Conservation (phyloP, 2,329 filamentous ascomycete species). For the Paraphaeosphaeria sporulosa region DNA sequence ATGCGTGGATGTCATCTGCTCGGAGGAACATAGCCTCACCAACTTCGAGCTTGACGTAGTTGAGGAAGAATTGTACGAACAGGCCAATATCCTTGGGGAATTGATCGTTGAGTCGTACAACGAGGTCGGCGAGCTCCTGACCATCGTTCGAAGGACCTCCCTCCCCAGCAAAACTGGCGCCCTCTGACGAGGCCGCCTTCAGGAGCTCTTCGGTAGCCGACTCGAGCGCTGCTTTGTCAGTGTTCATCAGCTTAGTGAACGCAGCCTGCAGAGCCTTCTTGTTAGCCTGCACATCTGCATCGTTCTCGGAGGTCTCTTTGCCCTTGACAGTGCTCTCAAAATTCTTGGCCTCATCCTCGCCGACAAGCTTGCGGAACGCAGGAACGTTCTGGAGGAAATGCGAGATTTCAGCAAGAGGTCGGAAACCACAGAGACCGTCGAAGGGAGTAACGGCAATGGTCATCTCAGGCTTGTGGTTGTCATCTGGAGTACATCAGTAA, state of each 20-base stretch:
- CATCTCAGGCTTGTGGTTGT: slow-evolving; percentile 99
- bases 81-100: slow-evolving; percentile 89
- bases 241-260: slow-evolving; percentile 84
- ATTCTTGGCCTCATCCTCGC: slow-evolving; percentile 55
- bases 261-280: slow-evolving; percentile 78
- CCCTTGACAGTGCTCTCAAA: slow-evolving; percentile 60
- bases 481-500: slow-evolving; percentile 60
- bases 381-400: slow-evolving; percentile 79
- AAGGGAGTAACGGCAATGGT: slow-evolving; percentile 97
- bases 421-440: slow-evolving; percentile 94
- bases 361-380: slow-evolving; percentile 56
- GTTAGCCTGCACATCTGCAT: slow-evolving; percentile 62
- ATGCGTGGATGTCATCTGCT: slow-evolving; percentile 97
- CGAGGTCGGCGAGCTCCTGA: slow-evolving; percentile 76
- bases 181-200: slow-evolving; percentile 71
- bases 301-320: slow-evolving; percentile 58
- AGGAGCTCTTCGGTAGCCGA: slow-evolving; percentile 74
- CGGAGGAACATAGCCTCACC: slow-evolving; percentile 96
- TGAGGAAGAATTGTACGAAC: slow-evolving; percentile 96
- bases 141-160: slow-evolving; percentile 74
- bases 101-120: slow-evolving; percentile 78
- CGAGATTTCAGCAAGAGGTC: slow-evolving; percentile 83
- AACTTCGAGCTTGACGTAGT: slow-evolving; percentile 85
- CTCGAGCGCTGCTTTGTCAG: slow-evolving; percentile 70
- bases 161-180: slow-evolving; percentile 75